Evolutionary conservation across 768 basidiomycete genomes (phyloP), one percentile per base, ranked within the genome.

Genomic region (Trametes sanguinea): DNA sequence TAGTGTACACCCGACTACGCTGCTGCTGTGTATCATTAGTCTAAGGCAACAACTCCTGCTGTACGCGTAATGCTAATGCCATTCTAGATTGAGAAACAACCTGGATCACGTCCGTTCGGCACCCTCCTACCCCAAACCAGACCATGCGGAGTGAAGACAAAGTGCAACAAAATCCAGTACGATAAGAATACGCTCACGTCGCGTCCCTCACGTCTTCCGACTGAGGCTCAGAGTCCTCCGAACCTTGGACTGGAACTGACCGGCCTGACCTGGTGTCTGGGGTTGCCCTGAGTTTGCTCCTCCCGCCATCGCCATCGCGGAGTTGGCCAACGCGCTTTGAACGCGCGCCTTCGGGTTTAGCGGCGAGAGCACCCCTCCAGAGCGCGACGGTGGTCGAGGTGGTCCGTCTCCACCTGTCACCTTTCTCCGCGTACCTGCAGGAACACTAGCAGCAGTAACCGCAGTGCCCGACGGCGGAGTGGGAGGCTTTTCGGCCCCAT

Each of bases 311-410:
- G 48, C 33, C 1, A 13, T 22, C 11, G 46, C 47, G 14, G 61
- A 45, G 22, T 56, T 71, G 51, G 77, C 69, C 65, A 82, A 57
- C 7, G 78, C 80, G 59, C 75, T 81, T 63, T 65, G 62, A n/a
- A 74, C 77, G 59, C 86, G 76, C 16, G 88, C 81, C 58, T 84
- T 80, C 10, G 90, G 90, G 70, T 93, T 93, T 68, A 93, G 70
- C 33, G 90, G 89, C 2, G 88, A 91, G 17, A 92, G 71, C 5
- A 81, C 82, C 6, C 82, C 82, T 14, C 64, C 57, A 46, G 75
- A 71, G 33, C 62, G 62, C 3, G 72, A 66, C 6, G 67, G 72
- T 4, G 70, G 77, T 57, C 67, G 74, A 22, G 54, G 63, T 2
- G 60, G 62, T 60, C 69, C 67, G 50, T 72, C 58, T 51, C 71